Evolutionary conservation across 257 asterid species (phyloP).

Genomic region (Forsythia viridissima): DNA sequence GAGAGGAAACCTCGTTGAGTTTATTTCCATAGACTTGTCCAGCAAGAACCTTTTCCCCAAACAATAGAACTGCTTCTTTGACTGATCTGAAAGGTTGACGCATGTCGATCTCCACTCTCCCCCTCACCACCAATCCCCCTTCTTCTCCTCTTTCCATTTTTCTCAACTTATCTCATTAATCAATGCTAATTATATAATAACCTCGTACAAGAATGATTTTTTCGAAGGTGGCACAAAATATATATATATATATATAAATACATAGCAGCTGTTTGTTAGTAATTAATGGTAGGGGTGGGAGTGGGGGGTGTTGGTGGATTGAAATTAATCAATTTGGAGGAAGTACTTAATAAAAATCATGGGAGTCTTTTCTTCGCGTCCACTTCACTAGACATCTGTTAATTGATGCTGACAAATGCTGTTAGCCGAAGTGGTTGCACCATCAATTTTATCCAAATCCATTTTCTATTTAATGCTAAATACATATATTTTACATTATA

Average conservation of each 20-base stretch:
- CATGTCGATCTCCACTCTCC: constrained; percentile 83
- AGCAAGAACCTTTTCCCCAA: constrained; percentile 80
- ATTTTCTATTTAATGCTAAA: background rate
- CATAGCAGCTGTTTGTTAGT: constrained; percentile 2
- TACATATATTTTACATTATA: background rate
- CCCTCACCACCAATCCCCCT: constrained; percentile 66
- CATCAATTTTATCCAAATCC: constrained; percentile 34
- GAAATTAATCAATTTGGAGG: constrained; percentile 21
- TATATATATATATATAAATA: background rate
- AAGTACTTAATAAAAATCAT: constrained; percentile 24
- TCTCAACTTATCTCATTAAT: background rate
- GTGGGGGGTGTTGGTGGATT: constrained; percentile 19
- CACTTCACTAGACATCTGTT: constrained; percentile 77
- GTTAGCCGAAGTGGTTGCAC: constrained; percentile 49
- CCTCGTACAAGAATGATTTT: background rate
- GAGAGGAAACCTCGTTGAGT: constrained; percentile 51
- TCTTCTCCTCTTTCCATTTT: constrained; percentile 57
- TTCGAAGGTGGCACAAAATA: constrained; percentile 9
- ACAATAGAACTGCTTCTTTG: constrained; percentile 70
- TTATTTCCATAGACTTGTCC: constrained; percentile 72
- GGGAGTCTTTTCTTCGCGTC: constrained; percentile 77
- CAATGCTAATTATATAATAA: background rate
- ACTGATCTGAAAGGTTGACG: constrained; percentile 79
- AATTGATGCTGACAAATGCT: constrained; percentile 57
- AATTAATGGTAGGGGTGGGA: constrained; percentile 19